Conservation (phyloP, 106 monocot genomes). For the Amphibolis antarctica region DNA sequence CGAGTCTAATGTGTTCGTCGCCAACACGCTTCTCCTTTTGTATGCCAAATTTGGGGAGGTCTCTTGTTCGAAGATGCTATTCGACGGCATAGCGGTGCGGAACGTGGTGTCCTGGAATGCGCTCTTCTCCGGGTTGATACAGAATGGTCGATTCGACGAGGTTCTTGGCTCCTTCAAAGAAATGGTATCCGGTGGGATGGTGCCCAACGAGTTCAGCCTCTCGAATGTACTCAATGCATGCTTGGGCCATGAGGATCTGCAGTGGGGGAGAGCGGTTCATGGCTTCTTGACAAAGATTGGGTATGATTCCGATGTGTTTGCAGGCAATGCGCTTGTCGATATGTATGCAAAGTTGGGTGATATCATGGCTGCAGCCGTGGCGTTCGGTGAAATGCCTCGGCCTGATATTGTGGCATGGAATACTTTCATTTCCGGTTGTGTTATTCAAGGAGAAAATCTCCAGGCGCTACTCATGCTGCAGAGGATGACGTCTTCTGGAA, state of each 20-base stretch:
- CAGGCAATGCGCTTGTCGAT: slow-evolving; percentile 69
- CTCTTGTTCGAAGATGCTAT: slow-evolving; percentile 34
- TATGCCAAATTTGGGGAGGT: slow-evolving; percentile 43
- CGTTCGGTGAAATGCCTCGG: slow-evolving; percentile 33
- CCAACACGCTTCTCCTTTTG: slow-evolving; percentile 58
- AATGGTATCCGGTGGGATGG: slow-evolving; percentile 42
- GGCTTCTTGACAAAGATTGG: slow-evolving; percentile 33
- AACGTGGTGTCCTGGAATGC: slow-evolving; percentile 77
- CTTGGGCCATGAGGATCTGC: slow-evolving; percentile 32
- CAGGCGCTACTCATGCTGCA: slow-evolving; percentile 30
- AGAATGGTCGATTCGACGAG: slow-evolving; percentile 26
- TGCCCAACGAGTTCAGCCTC: slow-evolving; percentile 66
- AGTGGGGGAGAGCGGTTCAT: slow-evolving; percentile 38
- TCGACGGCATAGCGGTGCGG: slow-evolving; percentile 22
- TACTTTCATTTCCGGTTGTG: slow-evolving; percentile 68
- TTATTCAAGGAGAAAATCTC: slow-evolving; percentile 36
- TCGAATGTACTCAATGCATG: slow-evolving; percentile 61
- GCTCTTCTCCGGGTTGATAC: slow-evolving; percentile 35
- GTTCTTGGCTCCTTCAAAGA: slow-evolving; percentile 39
- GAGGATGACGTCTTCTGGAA: slow-evolving; percentile 42
- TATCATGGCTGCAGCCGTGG: slow-evolving; percentile 23
- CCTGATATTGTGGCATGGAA: slow-evolving; percentile 77
- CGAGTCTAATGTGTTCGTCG: slow-evolving; percentile 51
- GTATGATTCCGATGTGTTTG: slow-evolving; percentile 48
- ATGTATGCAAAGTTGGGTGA: slow-evolving; percentile 73